Evolutionary conservation across 345 rosid genomes (phyloP).

Genomic region (Ailanthus altissimus): DNA sequence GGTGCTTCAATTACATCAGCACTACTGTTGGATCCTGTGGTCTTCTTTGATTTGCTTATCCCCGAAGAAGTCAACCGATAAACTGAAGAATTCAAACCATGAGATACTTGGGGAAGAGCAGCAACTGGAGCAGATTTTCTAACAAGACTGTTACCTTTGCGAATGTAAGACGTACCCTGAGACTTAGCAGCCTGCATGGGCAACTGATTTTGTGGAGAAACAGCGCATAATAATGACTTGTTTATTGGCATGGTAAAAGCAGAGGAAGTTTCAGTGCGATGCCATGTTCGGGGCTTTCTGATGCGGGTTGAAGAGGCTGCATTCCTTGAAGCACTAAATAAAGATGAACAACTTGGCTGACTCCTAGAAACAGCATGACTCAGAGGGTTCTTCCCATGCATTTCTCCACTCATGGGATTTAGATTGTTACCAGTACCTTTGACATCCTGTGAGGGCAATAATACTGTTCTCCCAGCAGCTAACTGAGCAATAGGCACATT

Average conservation of each 20-base stretch:
- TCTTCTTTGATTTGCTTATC: conserved; percentile 48
- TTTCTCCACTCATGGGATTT: conserved; percentile 36
- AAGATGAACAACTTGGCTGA: conserved; percentile 43
- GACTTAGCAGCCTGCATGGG: conserved; percentile 35
- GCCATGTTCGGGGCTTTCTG: conserved; percentile 77
- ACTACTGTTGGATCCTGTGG: conserved; percentile 37
- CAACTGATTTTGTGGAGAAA: conserved; percentile 43
- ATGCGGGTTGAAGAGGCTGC: conserved; percentile 43
- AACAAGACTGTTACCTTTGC: conserved; percentile 95
- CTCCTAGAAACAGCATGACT: conserved; percentile 41
- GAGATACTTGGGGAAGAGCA: conserved; percentile 40
- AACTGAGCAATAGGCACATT: conserved; percentile 32
- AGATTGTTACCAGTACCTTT: conserved; percentile 27
- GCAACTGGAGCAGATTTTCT: conserved; percentile 55
- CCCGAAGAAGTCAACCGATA: conserved; percentile 41
- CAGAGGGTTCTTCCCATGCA: conserved; percentile 40
- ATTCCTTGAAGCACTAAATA: conserved; percentile 46
- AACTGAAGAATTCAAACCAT: conserved; percentile 43
- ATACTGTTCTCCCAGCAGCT: conserved; percentile 30
- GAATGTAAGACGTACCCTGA: conserved; percentile 58
- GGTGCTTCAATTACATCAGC: conserved; percentile 37
- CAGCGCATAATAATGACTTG: conserved; percentile 40
- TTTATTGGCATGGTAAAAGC: conserved; percentile 35
- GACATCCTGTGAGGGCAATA: conserved; percentile 34
- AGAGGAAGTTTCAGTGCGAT: conserved; percentile 45